These are phyloP conservation scores for Flueggea neowawraea DNA, from an alignment of 441 rosid species.

Conservation along the genomic window DNA sequence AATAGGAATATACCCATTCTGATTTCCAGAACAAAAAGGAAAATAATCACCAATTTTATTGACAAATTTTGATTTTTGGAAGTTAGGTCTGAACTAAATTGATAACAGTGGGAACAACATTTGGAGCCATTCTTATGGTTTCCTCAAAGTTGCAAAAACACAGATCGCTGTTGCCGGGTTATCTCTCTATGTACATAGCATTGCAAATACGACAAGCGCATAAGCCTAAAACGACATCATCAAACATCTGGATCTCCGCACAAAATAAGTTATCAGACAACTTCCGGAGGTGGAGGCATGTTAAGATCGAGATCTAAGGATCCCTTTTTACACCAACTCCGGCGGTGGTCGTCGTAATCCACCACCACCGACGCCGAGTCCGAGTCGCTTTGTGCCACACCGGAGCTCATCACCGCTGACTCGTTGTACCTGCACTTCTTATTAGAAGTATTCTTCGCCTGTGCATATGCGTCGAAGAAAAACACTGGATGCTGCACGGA, in stretches of 20 bases:
- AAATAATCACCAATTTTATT: too few species aligned
- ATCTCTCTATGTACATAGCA: too few species aligned
- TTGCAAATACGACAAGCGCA: neutral
- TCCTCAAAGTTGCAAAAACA: too few species aligned
- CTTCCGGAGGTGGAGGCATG: conserved; percentile 38
- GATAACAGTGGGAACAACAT: too few species aligned
- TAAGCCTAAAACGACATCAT: conserved; percentile 6
- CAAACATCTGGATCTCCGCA: neutral
- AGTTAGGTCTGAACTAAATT: too few species aligned
- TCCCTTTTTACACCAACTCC: conserved; percentile 13
- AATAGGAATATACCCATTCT: too few species aligned
- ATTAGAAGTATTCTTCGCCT: conserved; percentile 1
- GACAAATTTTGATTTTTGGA: too few species aligned
- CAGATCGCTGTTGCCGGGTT: too few species aligned
- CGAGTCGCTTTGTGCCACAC: conserved; percentile 44
- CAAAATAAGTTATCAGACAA: conserved; percentile 5
- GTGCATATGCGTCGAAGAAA: conserved; percentile 39
- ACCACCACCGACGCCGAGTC: conserved; percentile 60
- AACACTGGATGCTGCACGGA: conserved; percentile 40
- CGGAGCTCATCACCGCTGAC: conserved; percentile 8
- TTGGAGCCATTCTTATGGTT: too few species aligned
- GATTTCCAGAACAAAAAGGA: too few species aligned
- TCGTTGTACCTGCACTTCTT: conserved; percentile 20
- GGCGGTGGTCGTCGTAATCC: conserved; percentile 34
- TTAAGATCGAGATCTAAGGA: conserved; percentile 59